Percentiles rank a stretch among this genome's conserved stretches.
phyloP scores from a whole-genome alignment of 208 protist genomes.

The Crithidia acanthocephali region DNA sequence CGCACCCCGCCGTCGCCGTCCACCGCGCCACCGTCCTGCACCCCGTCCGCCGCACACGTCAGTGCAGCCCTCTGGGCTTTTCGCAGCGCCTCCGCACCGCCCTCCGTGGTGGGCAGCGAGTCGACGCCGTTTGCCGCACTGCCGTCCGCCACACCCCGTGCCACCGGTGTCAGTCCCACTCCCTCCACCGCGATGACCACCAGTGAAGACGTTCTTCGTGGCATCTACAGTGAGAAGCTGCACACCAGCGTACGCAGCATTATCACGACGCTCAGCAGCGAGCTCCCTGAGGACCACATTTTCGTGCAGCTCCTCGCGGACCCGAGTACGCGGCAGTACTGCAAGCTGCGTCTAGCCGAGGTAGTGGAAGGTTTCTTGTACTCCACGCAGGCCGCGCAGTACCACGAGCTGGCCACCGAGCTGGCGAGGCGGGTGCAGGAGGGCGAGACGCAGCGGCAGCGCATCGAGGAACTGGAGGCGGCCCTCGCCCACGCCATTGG shows the following conservation, averaged over 20 bases:
- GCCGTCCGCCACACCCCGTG: background rate
- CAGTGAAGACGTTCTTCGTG: conserved; percentile 41
- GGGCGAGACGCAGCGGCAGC: conserved; percentile 30
- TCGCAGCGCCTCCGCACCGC: conserved; percentile 3
- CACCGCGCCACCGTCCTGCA: background rate
- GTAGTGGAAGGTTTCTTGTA: conserved; percentile 85
- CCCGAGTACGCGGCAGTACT: conserved; percentile 68
- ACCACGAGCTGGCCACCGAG: conserved; percentile 72
- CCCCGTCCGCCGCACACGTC: conserved; percentile 6
- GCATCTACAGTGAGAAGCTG: conserved; percentile 79
- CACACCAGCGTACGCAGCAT: conserved; percentile 63
- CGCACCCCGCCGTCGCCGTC: conserved; percentile 5
- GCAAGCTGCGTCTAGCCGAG: conserved; percentile 71
- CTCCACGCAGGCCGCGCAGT: conserved; percentile 74
- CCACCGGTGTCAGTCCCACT: too few relatives aligned
- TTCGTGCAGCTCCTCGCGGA: conserved; percentile 80
- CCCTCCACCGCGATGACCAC: conserved; percentile 12
- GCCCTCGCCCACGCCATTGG: conserved; percentile 8
- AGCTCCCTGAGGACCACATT: conserved; percentile 77
- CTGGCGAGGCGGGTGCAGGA: conserved; percentile 65
- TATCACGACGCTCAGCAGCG: conserved; percentile 50
- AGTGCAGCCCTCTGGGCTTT: conserved; percentile 6
- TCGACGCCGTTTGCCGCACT: background rate
- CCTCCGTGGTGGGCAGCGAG: conserved; percentile 4
- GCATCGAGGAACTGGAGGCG: conserved; percentile 45